These are phyloP conservation scores for Adiantum capillusveneris DNA, from an alignment of 75 land plant genomes.

Conservation along the genomic window DNA sequence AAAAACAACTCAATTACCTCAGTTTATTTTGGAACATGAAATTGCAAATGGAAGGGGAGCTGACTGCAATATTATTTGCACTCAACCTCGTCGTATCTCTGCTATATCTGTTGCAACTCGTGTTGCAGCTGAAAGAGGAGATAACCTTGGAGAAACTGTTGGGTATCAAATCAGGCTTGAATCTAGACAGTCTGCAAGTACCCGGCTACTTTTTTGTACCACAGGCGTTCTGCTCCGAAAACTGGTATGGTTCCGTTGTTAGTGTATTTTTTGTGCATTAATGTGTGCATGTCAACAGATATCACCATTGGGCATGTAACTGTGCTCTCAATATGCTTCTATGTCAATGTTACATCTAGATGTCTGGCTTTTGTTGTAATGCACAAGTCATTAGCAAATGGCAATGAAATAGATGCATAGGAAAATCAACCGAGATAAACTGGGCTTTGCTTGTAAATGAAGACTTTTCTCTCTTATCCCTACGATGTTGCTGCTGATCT, in stretches of 20 bases:
- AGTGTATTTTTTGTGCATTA: too few relatives aligned
- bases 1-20: slow-evolving; percentile 98
- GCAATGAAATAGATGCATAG: too few relatives aligned
- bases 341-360: too few relatives aligned
- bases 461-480: too few relatives aligned
- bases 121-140: slow-evolving; percentile 88
- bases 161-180: slow-evolving; percentile 95
- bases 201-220: slow-evolving; percentile 83
- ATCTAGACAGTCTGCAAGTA: slow-evolving; percentile 56
- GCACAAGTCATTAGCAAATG: too few relatives aligned
- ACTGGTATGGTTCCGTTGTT: slow-evolving; percentile 35
- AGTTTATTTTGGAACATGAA: slow-evolving; percentile 84
- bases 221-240: slow-evolving; percentile 88
- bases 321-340: too few relatives aligned
- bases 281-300: too few relatives aligned
- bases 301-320: too few relatives aligned
- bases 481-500: too few relatives aligned
- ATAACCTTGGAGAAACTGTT: slow-evolving; percentile 80
- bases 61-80: slow-evolving; percentile 89
- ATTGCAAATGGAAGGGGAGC: slow-evolving; percentile 69
- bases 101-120: slow-evolving; percentile 91
- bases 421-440: too few relatives aligned
- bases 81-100: slow-evolving; percentile 96
- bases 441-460: too few relatives aligned
- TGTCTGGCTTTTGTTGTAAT: too few relatives aligned